phyloP scores from a whole-genome alignment of 768 basidiomycete genomes.

The Rhodotorula diobovata region DNA sequence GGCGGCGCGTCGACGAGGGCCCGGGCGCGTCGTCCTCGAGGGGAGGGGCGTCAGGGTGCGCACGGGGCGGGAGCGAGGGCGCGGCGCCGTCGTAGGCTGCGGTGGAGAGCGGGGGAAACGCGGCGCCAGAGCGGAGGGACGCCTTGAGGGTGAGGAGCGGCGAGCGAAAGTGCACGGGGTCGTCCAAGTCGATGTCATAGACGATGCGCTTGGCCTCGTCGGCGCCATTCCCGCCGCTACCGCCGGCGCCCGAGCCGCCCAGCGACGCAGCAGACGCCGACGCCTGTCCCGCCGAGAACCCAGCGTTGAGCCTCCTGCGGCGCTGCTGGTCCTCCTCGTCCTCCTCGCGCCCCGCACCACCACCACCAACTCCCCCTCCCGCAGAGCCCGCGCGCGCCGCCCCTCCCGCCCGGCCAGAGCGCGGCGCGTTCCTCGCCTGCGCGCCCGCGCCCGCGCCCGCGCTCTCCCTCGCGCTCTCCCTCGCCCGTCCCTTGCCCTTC shows the following conservation, averaged over 20 bases:
- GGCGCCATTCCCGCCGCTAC: too few species aligned
- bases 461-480: neutral
- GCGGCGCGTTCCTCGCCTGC: neutral
- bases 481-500: neutral
- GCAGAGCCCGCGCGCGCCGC: neutral
- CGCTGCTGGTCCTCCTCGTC: conserved; percentile 9
- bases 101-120: neutral
- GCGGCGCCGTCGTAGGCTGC: neutral
- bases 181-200: neutral
- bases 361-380: neutral
- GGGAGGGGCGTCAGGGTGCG: neutral
- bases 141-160: conserved; percentile 23
- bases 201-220: neutral
- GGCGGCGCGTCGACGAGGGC: neutral
- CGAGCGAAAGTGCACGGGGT: conserved; percentile 10
- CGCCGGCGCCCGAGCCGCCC: neutral
- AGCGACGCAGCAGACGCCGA: neutral
- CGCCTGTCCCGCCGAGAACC: neutral
- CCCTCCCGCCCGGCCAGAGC: neutral
- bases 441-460: too few species aligned
- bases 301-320: neutral
- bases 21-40: neutral
- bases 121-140: conserved; percentile 9
- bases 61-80: neutral
- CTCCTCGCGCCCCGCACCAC: neutral